Evolutionary conservation across 2,329 filamentous ascomycete genomes (phyloP).

Genomic region (Apiospora hydei): DNA sequence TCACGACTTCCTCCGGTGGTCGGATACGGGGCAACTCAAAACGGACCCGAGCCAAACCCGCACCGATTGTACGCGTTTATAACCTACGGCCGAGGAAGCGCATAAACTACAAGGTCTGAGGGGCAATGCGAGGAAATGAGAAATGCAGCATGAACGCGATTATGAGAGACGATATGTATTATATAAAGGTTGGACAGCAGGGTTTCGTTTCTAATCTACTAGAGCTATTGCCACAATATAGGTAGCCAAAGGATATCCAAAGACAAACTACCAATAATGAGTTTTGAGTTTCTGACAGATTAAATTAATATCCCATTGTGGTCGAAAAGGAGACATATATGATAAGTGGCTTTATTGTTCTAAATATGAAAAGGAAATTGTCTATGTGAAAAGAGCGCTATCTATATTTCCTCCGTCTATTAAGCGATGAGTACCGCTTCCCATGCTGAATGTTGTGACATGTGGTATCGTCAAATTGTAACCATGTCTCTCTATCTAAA

Average conservation of each 20-base stretch:
- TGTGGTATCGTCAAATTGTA: not conserved
- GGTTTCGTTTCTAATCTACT: not conserved
- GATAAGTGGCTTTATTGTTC: too few species aligned
- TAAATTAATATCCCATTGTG: too few species aligned
- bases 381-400: not conserved
- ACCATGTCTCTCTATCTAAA: not conserved
- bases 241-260: too few species aligned
- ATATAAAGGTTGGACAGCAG: not conserved
- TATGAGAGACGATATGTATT: not conserved
- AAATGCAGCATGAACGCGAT: too few species aligned
- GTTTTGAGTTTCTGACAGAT: too few species aligned
- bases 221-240: not conserved
- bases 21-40: not conserved
- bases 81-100: not conserved
- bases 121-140: not conserved
- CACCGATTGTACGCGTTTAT: not conserved
- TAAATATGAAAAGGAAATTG: too few species aligned
- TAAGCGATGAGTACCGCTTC: not conserved
- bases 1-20: not conserved
- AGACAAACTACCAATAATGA: too few species aligned
- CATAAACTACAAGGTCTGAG: constrained; percentile 6
- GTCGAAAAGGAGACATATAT: too few species aligned
- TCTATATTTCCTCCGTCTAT: not conserved
- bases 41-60: not conserved
- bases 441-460: not conserved